These are phyloP conservation scores for Termitomyces sp. DNA, from an alignment of 768 basidiomycete species.

Conservation along the genomic window DNA sequence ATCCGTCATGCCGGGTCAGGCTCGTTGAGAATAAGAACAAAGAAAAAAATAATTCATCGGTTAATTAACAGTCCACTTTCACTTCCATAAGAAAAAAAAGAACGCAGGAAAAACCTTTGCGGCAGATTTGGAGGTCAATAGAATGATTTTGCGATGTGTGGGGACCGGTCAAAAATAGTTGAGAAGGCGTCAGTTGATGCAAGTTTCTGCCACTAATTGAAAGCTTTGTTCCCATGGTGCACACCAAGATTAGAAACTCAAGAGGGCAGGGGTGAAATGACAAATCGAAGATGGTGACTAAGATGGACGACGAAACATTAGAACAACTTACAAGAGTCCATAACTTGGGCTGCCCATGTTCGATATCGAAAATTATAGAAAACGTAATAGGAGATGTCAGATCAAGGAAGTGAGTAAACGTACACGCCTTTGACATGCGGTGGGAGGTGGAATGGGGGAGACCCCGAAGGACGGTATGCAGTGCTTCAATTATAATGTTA, in stretches of 20 bases:
- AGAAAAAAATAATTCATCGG: neutral
- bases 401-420: neutral
- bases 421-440: neutral
- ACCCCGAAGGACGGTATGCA: neutral
- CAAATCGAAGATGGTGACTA: neutral
- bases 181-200: neutral
- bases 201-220: neutral
- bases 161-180: neutral
- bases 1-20: neutral
- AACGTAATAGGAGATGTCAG: no score
- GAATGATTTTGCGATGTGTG: neutral
- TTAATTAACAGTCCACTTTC: neutral
- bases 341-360: neutral
- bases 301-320: neutral
- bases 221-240: neutral
- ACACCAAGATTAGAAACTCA: neutral
- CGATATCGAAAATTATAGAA: conserved; percentile 3
- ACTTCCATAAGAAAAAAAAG: neutral
- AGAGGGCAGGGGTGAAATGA: neutral
- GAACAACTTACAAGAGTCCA: neutral
- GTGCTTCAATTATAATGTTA: neutral
- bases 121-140: neutral
- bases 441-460: neutral
- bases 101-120: neutral
- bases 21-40: neutral